Evolutionary conservation across 805 yeast species (phyloP), one percentile per base, ranked within the genome.

Genomic region (Lipomyces sp.): DNA sequence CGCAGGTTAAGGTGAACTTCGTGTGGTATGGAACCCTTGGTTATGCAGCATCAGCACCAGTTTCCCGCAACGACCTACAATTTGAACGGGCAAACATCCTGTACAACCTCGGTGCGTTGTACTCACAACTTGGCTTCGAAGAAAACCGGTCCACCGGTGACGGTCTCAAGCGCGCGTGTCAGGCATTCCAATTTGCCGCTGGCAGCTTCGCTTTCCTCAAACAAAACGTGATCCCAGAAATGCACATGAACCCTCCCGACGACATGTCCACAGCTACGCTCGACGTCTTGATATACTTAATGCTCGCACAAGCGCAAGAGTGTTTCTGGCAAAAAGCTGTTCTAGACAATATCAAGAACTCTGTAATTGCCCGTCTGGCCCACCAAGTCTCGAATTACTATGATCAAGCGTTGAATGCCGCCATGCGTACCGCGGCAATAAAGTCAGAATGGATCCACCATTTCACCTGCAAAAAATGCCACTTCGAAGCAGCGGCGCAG

Each of bases 251-350:
- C 3, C 69, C 75, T 7, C 81, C 82, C 3, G 68, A 80, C 35
- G 91, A 86, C 61, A 76, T 90, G 15, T 85, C 85, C 51, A 54
- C 64, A 0, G 81, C 81, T 11, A 85, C 90, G 0, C 72, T 89
- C 8, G 77, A 79, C 11, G 80, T 87, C 18, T 77, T 92, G 62
- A 77, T 81, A 48, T 71, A 75, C 11, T 73, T 92, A 45, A 84
- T 85, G 85, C 74, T 90, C 51, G 95, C 96, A 0, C 97, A 91
- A 73, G 95, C 97, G 0, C 97, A 92, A 76, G 97, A 93, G 74
- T 82, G 86, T 11, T 86, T 89, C 60, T 92, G 97, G 97, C 86
- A 84, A 58, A 87, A 87, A 72, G 92, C 97, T 0, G 76, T 81
- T 0, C 75, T 77, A 18, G 79, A 77, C 30, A 78, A 80, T 11